Evolutionary conservation across 1,139 yeast species (phyloP).

Genomic region (Starmera stellimalicola): DNA sequence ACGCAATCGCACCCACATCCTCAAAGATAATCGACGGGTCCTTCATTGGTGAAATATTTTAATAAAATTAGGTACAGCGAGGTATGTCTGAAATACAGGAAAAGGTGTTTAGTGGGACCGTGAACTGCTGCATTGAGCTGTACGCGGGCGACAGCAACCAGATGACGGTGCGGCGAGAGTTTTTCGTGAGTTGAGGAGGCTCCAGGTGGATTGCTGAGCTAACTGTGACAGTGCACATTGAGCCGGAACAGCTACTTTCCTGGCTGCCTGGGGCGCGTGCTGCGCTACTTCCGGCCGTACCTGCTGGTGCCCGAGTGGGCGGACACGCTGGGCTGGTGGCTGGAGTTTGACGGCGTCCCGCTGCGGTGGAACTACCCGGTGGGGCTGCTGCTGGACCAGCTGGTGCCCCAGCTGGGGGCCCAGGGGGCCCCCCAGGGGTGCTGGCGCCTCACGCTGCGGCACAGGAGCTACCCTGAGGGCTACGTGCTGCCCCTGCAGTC

Average conservation of each 20-base stretch:
- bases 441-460: conserved; percentile 45
- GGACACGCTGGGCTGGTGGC: conserved; percentile 43
- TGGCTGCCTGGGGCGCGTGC: conserved; percentile 30
- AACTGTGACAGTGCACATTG: conserved; percentile 17
- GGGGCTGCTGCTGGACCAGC: conserved; percentile 57
- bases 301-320: conserved; percentile 27
- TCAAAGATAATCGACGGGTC: conserved; percentile 8
- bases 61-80: too few species aligned
- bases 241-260: conserved; percentile 54
- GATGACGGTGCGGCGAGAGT: conserved; percentile 15
- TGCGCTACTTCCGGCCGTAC: conserved; percentile 34
- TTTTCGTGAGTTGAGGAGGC: conserved; percentile 9
- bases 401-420: too few species aligned
- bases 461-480: conserved; percentile 40
- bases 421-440: conserved; percentile 25
- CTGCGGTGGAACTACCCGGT: conserved; percentile 67
- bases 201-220: conserved; percentile 4
- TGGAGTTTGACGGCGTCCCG: conserved; percentile 56
- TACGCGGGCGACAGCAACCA: conserved; percentile 21
- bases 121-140: conserved; percentile 34
- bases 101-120: conserved; percentile 45
- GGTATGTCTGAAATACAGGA: conserved; percentile 25
- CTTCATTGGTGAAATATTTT: background rate
- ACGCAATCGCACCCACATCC: background rate
- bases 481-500: conserved; percentile 38